Evolutionary conservation across 768 basidiomycete genomes (phyloP).

Genomic region (Lyophyllum semitale): DNA sequence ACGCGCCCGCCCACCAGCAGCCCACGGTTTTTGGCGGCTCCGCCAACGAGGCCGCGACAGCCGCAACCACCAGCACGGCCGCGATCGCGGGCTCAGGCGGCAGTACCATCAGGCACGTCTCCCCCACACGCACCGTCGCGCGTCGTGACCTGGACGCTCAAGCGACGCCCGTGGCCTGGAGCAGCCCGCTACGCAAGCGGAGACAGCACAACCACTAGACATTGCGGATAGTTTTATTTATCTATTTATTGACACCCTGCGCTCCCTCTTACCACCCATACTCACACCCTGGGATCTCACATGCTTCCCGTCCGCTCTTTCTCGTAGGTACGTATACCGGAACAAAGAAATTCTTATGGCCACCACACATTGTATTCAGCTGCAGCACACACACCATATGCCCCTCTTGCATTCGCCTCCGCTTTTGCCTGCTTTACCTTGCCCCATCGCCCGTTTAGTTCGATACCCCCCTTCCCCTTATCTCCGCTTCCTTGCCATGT

Average conservation of each 20-base stretch:
- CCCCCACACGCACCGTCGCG: constrained; percentile 63
- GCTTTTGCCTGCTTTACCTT: not conserved
- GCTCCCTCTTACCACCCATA: not conserved
- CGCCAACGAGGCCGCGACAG: constrained; percentile 41
- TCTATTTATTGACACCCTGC: not conserved
- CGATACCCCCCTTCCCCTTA: not conserved
- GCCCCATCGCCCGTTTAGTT: not conserved
- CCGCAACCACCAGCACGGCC: constrained; percentile 13
- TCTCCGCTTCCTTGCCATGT: not conserved
- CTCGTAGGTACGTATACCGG: not conserved
- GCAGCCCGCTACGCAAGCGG: constrained; percentile 5
- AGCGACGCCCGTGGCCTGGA: not conserved
- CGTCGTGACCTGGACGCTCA: constrained; percentile 16
- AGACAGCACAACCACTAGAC: constrained; percentile 2
- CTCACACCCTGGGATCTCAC: not conserved
- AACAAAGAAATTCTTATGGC: not conserved
- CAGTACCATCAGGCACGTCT: constrained; percentile 41
- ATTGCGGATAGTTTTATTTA: not conserved
- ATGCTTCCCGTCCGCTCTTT: constrained; percentile 9
- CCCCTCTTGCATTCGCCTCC: not conserved
- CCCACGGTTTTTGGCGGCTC: constrained; percentile 71
- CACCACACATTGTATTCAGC: constrained; percentile 1
- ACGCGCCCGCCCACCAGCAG: constrained; percentile 43
- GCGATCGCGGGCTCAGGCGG: constrained; percentile 15
- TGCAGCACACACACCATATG: not conserved